phyloP scores from a whole-genome alignment of 208 protist species.

The Leishmania braziliensis region DNA sequence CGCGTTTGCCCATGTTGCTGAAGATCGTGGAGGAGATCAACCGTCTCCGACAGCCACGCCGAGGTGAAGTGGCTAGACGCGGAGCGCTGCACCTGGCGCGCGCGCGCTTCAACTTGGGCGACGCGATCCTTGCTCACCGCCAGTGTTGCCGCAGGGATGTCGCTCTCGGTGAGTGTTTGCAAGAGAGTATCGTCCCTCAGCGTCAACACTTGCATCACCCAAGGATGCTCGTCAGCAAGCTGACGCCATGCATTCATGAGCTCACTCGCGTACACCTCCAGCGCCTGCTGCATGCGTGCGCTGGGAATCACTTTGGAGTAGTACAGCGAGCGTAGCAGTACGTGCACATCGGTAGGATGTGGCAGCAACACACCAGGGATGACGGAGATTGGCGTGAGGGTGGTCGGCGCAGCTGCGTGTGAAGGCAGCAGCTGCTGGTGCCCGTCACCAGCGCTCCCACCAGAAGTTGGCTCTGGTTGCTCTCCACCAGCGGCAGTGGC shows the following conservation, averaged over 20 bases:
- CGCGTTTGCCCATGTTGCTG: background rate
- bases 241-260: constrained; percentile 11
- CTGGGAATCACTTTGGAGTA: constrained; percentile 32
- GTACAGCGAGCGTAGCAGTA: constrained; percentile 29
- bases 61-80: constrained; percentile 10
- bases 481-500: background rate
- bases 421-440: background rate
- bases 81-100: background rate
- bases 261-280: constrained; percentile 20
- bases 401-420: background rate
- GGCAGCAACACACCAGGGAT: constrained; percentile 30
- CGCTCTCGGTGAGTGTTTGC: background rate
- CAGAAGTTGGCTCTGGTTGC: background rate
- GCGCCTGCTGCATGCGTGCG: constrained; percentile 14
- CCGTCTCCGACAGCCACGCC: constrained; percentile 24
- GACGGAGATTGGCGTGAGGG: background rate
- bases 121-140: background rate
- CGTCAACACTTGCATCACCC: background rate
- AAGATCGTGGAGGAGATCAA: constrained; percentile 17
- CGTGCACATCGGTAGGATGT: constrained; percentile 18
- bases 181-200: background rate
- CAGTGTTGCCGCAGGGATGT: background rate
- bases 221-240: constrained; percentile 7
- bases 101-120: constrained; percentile 12
- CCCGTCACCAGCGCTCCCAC: background rate